Conservation (phyloP, 495 filamentous ascomycete genomes). For the Daldinia loculata region DNA sequence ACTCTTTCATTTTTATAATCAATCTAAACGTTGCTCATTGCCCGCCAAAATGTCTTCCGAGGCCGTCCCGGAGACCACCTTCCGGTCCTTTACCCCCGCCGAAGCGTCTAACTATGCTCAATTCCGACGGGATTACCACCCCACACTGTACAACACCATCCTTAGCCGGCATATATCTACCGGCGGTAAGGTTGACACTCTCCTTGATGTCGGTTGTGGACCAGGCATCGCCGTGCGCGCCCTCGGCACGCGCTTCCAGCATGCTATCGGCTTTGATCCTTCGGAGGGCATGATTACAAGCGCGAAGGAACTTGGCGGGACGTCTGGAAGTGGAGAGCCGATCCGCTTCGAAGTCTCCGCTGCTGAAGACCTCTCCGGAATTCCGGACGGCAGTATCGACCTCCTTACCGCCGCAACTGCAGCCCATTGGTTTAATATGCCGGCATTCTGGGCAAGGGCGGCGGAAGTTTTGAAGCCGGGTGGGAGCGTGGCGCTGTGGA, state of each 20-base stretch:
- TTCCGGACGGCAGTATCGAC: neutral
- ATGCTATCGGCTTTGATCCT: conserved; percentile 14
- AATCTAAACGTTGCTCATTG: too few species aligned
- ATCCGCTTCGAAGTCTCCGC: conserved; percentile 15
- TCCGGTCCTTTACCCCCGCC: neutral
- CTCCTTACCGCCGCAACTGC: conserved; percentile 8
- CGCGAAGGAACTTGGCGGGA: conserved; percentile 12
- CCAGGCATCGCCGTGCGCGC: neutral
- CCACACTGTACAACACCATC: neutral
- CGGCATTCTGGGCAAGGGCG: conserved; percentile 13
- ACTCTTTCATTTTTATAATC: too few species aligned
- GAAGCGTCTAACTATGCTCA: neutral
- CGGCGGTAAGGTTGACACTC: neutral
- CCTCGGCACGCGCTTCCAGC: neutral
- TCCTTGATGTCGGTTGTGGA: neutral
- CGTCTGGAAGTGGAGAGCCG: conserved; percentile 3
- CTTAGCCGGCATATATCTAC: neutral
- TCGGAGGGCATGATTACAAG: conserved; percentile 19
- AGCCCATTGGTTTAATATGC: conserved; percentile 18
- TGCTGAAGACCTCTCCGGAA: neutral
- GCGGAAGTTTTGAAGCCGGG: conserved; percentile 19
- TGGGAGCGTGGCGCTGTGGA: conserved; percentile 18
- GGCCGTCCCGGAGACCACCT: neutral
- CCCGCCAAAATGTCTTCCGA: neutral
- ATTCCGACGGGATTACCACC: neutral